Percentiles rank a stretch among this genome's conserved stretches.
phyloP scores from a whole-genome alignment of 129 eudicot genomes.

The Rutidosis leptorrhynchoides region DNA sequence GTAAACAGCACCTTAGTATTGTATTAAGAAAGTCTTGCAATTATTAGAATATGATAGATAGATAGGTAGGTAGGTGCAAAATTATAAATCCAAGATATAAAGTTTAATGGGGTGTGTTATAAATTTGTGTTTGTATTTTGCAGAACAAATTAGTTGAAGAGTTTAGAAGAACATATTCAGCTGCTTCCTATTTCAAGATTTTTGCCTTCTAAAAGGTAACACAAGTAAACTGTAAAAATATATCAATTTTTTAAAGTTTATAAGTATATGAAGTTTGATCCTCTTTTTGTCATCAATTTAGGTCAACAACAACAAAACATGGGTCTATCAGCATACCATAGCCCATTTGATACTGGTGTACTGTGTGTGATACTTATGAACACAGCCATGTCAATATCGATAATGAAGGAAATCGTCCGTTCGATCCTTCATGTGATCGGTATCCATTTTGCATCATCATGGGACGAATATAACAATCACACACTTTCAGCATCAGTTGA shows the following conservation, averaged over 20 bases:
- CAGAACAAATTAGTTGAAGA: slow-evolving; percentile 2
- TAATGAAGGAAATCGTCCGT: slow-evolving; percentile 58
- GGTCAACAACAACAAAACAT: slow-evolving; percentile 58
- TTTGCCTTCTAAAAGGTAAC: slow-evolving; percentile 10
- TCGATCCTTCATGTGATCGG: slow-evolving; percentile 66
- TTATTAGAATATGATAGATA: slow-evolving; percentile 14
- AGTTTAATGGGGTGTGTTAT: slow-evolving; percentile 4
- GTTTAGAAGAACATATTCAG: not conserved
- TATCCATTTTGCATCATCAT: slow-evolving; percentile 53
- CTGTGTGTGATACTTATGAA: slow-evolving; percentile 67
- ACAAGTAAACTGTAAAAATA: not conserved
- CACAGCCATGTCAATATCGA: slow-evolving; percentile 67
- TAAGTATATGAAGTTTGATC: not conserved
- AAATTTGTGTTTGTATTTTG: not conserved
- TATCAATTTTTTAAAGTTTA: not conserved
- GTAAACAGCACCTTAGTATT: too few relatives aligned
- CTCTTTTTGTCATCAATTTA: slow-evolving; percentile 21
- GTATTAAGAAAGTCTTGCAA: not conserved
- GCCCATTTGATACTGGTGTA: slow-evolving; percentile 72
- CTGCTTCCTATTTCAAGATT: slow-evolving; percentile 9
- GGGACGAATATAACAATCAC: slow-evolving; percentile 58
- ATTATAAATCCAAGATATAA: not conserved
- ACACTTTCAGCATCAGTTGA: slow-evolving; percentile 35
- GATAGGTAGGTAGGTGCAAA: not conserved
- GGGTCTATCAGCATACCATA: slow-evolving; percentile 78